Percentiles rank a stretch among this genome's conserved stretches.
phyloP scores from a whole-genome alignment of 257 asterid species.

The Nicotiana benthamiana region DNA sequence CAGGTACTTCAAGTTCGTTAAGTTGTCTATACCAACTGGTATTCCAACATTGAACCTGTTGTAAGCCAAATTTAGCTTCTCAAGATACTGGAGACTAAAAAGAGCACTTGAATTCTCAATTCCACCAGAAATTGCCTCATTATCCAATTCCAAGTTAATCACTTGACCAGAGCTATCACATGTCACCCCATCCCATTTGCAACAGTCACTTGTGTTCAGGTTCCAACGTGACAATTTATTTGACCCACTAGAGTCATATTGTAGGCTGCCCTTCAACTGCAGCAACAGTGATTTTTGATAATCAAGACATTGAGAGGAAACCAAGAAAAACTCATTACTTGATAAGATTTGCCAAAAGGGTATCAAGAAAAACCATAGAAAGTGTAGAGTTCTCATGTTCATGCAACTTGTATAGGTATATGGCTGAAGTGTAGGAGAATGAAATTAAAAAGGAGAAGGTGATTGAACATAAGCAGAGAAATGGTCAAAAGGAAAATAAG shows the following conservation, averaged over 20 bases:
- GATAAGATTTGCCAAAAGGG: slow-evolving; percentile 15
- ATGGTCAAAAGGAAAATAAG: background rate
- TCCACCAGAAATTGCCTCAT: slow-evolving; percentile 2
- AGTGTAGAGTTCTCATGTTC: slow-evolving; percentile 35
- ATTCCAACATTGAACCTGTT: slow-evolving; percentile 10
- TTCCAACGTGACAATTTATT: slow-evolving; percentile 28
- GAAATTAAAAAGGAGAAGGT: too few relatives aligned
- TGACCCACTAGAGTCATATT: slow-evolving; percentile 5
- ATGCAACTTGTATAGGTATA: too few relatives aligned
- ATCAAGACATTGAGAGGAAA: slow-evolving; percentile 32
- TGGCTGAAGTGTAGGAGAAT: too few relatives aligned
- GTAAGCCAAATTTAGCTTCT: slow-evolving; percentile 19
- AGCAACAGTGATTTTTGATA: slow-evolving; percentile 36
- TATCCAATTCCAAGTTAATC: slow-evolving; percentile 8
- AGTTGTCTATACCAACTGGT: slow-evolving; percentile 8
- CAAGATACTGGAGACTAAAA: slow-evolving; percentile 12
- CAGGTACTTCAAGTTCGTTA: slow-evolving; percentile 14
- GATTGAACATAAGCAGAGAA: background rate
- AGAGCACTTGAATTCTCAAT: slow-evolving; percentile 10
- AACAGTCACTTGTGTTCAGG: slow-evolving; percentile 14
- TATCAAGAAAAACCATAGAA: slow-evolving; percentile 35
- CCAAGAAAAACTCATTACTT: background rate
- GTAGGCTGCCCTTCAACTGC: slow-evolving; percentile 30
- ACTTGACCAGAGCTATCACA: slow-evolving; percentile 28
- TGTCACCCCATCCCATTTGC: slow-evolving; percentile 29